Conservation (phyloP, 1,139 yeast species). For the Yarrowia galli region DNA sequence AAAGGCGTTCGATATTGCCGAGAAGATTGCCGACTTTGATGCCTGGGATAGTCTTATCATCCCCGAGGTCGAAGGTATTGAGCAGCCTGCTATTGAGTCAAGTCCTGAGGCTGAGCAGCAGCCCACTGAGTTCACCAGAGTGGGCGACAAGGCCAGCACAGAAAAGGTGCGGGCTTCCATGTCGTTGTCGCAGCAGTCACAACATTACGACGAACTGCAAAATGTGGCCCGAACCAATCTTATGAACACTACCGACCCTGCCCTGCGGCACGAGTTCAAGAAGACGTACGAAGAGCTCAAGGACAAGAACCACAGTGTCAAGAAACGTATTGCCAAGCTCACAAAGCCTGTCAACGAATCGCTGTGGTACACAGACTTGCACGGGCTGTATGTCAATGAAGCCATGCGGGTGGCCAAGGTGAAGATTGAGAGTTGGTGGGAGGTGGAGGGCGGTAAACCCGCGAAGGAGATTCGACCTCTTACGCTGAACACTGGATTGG, state of each 20-base stretch:
- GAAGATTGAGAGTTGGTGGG: conserved; percentile 13
- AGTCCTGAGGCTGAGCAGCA: too few relatives aligned
- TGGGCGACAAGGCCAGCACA: conserved; percentile 10
- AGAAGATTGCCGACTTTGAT: not conserved
- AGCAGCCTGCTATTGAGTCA: not conserved
- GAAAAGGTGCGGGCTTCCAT: conserved; percentile 10
- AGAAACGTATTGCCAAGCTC: conserved; percentile 1
- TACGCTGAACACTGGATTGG: conserved; percentile 3
- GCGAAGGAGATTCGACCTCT: not conserved
- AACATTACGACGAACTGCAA: conserved; percentile 14
- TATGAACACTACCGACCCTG: conserved; percentile 8
- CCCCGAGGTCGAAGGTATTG: conserved; percentile 8
- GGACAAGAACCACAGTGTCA: conserved; percentile 15
- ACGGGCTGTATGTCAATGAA: conserved; percentile 2
- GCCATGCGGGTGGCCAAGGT: conserved; percentile 9
- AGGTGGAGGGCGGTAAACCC: not conserved
- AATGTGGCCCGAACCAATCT: not conserved
- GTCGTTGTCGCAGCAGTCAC: conserved; percentile 17
- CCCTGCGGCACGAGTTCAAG: conserved; percentile 11
- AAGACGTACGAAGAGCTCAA: conserved; percentile 15
- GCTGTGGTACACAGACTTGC: conserved; percentile 10
- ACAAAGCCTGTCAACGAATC: conserved; percentile 9
- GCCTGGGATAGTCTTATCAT: conserved; percentile 8
- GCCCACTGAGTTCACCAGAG: not conserved
- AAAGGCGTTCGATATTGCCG: conserved; percentile 4